Conservation (phyloP, 148 eudicot species). For the Rhododendron griersonianum region DNA sequence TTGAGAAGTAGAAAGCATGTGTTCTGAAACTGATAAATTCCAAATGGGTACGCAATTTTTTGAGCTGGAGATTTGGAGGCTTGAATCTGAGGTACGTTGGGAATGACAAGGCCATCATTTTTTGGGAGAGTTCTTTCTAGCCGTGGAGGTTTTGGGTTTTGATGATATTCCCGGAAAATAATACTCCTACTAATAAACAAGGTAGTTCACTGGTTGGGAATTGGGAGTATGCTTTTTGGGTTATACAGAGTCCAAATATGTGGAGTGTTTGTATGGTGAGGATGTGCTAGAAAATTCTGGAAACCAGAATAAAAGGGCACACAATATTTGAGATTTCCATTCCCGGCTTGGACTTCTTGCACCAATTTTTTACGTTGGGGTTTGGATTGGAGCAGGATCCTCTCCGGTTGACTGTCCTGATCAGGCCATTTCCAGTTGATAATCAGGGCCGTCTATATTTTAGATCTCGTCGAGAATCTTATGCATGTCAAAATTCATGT, state of each 20-base stretch:
- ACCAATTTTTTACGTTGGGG: not conserved
- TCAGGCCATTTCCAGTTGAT: too few relatives aligned
- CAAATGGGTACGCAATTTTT: conserved; percentile 18
- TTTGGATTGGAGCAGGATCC: not conserved
- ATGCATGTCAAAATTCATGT: too few relatives aligned
- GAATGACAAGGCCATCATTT: conserved; percentile 40
- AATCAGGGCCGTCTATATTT: too few relatives aligned
- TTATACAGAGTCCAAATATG: not conserved
- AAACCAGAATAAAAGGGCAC: not conserved
- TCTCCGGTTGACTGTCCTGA: too few relatives aligned
- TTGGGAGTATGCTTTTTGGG: not conserved
- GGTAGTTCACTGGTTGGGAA: too few relatives aligned
- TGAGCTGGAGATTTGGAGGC: conserved; percentile 22
- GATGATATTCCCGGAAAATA: not conserved
- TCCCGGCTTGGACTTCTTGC: not conserved
- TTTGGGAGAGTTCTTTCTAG: not conserved
- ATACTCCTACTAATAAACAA: too few relatives aligned
- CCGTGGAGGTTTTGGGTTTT: not conserved
- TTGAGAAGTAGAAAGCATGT: conserved; percentile 3
- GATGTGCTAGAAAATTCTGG: conserved; percentile 1
- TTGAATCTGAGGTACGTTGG: conserved; percentile 35
- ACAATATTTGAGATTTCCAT: too few relatives aligned
- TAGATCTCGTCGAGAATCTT: too few relatives aligned
- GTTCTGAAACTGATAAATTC: conserved; percentile 16
- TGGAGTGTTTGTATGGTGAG: not conserved